Evolutionary conservation across 225 moss, liverwort and hornwort species (phyloP).

Genomic region (Thuidium tamariscinum): DNA sequence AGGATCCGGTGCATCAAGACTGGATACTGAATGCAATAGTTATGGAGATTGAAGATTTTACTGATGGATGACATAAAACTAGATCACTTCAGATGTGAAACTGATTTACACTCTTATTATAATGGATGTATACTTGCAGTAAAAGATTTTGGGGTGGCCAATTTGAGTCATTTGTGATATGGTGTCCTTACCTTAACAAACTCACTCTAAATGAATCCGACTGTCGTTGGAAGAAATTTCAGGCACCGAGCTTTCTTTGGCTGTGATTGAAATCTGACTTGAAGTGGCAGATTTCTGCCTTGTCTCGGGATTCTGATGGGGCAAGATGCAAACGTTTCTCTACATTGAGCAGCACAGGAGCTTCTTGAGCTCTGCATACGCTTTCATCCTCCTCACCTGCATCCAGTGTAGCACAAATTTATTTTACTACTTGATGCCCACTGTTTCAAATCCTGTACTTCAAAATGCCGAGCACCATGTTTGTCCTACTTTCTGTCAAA

Average conservation of each 20-base stretch:
- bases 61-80: background rate
- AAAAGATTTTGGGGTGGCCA: too few relatives aligned
- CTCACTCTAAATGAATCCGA: background rate
- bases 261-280: background rate
- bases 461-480: background rate
- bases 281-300: background rate
- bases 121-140: too few relatives aligned
- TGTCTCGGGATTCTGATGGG: background rate
- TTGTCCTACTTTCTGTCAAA: background rate
- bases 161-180: background rate
- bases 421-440: background rate
- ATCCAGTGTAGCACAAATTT: background rate
- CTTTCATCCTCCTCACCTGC: slow-evolving; percentile 5
- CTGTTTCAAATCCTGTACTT: background rate
- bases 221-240: background rate
- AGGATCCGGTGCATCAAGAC: background rate
- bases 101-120: too few relatives aligned
- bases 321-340: background rate
- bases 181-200: background rate
- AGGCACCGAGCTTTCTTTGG: background rate
- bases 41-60: background rate
- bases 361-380: background rate
- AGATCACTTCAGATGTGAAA: background rate
- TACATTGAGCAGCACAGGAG: slow-evolving; percentile 5
- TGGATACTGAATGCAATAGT: background rate